phyloP scores from a whole-genome alignment of 208 protist genomes.

The Acanthamoeba healyi region DNA sequence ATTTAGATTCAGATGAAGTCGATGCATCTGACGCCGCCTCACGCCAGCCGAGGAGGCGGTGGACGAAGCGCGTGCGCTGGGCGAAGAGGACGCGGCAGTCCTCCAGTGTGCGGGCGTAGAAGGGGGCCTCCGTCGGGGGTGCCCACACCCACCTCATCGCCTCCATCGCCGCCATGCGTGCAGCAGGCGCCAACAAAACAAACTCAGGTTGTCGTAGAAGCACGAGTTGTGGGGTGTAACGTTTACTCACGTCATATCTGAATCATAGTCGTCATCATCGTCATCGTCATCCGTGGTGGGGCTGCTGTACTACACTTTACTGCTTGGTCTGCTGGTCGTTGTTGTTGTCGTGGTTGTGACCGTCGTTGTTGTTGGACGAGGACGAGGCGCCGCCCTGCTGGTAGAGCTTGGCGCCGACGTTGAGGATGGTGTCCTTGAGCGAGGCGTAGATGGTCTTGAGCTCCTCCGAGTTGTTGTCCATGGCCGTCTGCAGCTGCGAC shows the following conservation, averaged over 20 bases:
- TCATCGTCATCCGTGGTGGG: too few relatives aligned
- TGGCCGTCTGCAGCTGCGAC: slow-evolving; percentile 39
- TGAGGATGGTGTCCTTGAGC: slow-evolving; percentile 66
- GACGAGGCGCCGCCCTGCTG: slow-evolving; percentile 14
- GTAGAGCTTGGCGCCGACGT: slow-evolving; percentile 73
- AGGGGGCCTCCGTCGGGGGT: not conserved
- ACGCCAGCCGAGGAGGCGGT: not conserved
- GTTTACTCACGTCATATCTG: too few relatives aligned
- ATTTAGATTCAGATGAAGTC: too few relatives aligned
- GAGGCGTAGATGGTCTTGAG: slow-evolving; percentile 36
- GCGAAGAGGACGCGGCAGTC: not conserved
- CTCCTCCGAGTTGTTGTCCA: slow-evolving; percentile 52
- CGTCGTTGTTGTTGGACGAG: slow-evolving; percentile 17
- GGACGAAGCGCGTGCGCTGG: not conserved
- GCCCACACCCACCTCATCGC: slow-evolving; percentile 13
- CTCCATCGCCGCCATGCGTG: not conserved
- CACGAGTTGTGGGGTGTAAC: not conserved
- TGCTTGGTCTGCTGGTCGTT: not conserved
- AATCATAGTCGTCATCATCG: too few relatives aligned
- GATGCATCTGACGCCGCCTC: not conserved
- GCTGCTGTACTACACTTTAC: not conserved
- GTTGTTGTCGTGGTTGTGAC: slow-evolving; percentile 17
- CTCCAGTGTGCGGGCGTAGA: not conserved
- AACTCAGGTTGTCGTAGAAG: too few relatives aligned
- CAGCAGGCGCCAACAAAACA: too few relatives aligned